phyloP scores from a whole-genome alignment of 257 asterid species.

The Marsdenia floribunda region DNA sequence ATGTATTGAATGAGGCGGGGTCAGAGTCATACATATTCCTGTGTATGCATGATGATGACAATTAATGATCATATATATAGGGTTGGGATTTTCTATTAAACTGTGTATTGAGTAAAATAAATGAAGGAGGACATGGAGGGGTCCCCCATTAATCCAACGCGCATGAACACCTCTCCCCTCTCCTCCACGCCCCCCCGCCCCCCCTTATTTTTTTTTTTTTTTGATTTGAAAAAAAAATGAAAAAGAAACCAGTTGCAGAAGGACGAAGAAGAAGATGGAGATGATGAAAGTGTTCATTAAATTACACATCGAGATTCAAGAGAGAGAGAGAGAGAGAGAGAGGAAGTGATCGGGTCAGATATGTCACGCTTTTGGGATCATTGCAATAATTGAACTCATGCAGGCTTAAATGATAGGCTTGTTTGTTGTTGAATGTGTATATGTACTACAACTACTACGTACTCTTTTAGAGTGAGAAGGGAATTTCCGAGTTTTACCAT shows the following conservation, averaged over 20 bases:
- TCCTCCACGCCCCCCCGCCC: too few species aligned
- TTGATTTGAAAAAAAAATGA: too few species aligned
- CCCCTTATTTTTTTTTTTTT: too few species aligned
- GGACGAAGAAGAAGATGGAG: background rate
- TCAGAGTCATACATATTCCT: slow-evolving; percentile 1
- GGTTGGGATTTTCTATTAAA: background rate
- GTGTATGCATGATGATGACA: slow-evolving; percentile 7
- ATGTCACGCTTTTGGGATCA: slow-evolving; percentile 86
- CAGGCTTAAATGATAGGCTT: slow-evolving; percentile 51
- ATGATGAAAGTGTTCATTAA: slow-evolving; percentile 17
- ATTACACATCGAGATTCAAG: slow-evolving; percentile 15
- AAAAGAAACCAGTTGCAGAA: too few species aligned
- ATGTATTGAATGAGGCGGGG: background rate
- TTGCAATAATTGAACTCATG: slow-evolving; percentile 80
- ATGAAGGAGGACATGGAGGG: background rate
- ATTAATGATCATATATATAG: background rate
- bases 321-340: slow-evolving; percentile 20
- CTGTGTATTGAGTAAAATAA: background rate
- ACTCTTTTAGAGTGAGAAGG: background rate
- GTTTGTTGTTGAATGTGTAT: slow-evolving; percentile 8
- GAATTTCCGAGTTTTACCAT: background rate
- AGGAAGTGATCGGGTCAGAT: slow-evolving; percentile 39
- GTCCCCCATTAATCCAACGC: slow-evolving; percentile 31
- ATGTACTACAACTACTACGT: too few species aligned
- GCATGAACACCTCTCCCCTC: slow-evolving; percentile 11